phyloP scores from a whole-genome alignment of 1,284 basidiomycete species.

The Testicularia cyperi region DNA sequence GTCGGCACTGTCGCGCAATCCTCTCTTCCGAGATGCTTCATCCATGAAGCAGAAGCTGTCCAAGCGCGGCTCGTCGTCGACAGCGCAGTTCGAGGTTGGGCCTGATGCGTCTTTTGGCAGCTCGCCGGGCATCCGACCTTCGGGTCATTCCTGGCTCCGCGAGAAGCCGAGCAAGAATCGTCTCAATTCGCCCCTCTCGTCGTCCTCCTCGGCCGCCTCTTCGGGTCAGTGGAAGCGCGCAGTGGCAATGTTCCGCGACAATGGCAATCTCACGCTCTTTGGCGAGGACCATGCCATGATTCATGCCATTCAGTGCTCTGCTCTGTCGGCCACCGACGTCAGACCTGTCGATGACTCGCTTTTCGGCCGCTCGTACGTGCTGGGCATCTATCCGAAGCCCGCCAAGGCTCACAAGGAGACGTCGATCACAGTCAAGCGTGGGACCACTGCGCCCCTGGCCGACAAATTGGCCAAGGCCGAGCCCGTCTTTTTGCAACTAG shows the following conservation, averaged over 20 bases:
- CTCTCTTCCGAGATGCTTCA: constrained; percentile 35
- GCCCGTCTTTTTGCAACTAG: constrained; percentile 44
- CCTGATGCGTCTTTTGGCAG: constrained; percentile 23
- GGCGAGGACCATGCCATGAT: constrained; percentile 40
- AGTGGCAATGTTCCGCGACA: constrained; percentile 40
- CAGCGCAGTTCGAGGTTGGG: constrained; percentile 5
- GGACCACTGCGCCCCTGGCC: constrained; percentile 16
- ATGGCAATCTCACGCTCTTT: constrained; percentile 36
- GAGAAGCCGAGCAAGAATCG: constrained; percentile 36
- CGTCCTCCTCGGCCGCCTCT: constrained; percentile 9
- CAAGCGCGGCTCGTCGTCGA: constrained; percentile 5
- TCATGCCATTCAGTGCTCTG: constrained; percentile 31
- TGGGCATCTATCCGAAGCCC: constrained; percentile 39
- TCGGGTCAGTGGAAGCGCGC: constrained; percentile 41
- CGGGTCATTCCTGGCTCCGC: constrained; percentile 24
- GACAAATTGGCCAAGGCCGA: constrained; percentile 17
- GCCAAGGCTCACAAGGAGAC: not conserved
- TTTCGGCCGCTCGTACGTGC: constrained; percentile 30
- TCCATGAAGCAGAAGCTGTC: constrained; percentile 35
- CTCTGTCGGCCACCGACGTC: constrained; percentile 38
- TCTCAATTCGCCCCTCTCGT: constrained; percentile 13
- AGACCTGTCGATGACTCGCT: constrained; percentile 44
- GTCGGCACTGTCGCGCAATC: constrained; percentile 18
- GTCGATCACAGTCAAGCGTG: not conserved
- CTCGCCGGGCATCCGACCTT: constrained; percentile 18